Evolutionary conservation across 140 eudicot species (phyloP), one percentile per base, ranked within the genome.

Genomic region (Bidens hawaiensis): DNA sequence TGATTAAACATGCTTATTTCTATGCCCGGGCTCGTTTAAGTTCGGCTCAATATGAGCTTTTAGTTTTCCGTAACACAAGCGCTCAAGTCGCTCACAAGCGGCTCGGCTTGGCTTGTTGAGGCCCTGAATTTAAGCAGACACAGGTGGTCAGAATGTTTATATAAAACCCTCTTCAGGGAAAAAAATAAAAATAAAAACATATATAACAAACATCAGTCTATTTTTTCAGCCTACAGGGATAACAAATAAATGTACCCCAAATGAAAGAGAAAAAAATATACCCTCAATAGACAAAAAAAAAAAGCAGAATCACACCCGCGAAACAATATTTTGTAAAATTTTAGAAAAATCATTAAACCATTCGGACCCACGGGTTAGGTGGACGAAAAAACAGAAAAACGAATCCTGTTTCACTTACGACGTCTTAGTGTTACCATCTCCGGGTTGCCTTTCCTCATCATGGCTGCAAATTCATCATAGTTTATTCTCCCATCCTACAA

Each of bases 361-460:
- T 36, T 31, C 60, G 42, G 62, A 30, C 27, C 18, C 40, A 18
- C 56, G 31, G 65, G 42, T 57, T 27, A 45, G 15, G 42, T 15
- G 22, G 43, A 43, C 38, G 8, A 43, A 34, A 21, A 17, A 45
- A 66, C 11, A 15, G 16, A n/a, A 10, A 56, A 38, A 24, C 38
- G 1, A 47, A 73, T 41, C 13, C 24, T 36, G 36, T 40, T 74
- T 77, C 76, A 87, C 82, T 82, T 87, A 58, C 86, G 84, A 38
- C 88, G 91, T 71, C 93, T 87, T 66, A 70, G 70, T n/a, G 72
- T 8, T 25, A 56, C 79, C 78, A 81, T 26, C 60, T 87, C 95
- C n/a, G 93, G 93, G 61, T 70, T 64, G 45, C 93, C 95, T 81
- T 87, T 87, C 67, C 79, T 81, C 95, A 83, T 87, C 95, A 87